Evolutionary conservation across 2,329 filamentous ascomycete species (phyloP).

Genomic region (Graphilbum sp.): DNA sequence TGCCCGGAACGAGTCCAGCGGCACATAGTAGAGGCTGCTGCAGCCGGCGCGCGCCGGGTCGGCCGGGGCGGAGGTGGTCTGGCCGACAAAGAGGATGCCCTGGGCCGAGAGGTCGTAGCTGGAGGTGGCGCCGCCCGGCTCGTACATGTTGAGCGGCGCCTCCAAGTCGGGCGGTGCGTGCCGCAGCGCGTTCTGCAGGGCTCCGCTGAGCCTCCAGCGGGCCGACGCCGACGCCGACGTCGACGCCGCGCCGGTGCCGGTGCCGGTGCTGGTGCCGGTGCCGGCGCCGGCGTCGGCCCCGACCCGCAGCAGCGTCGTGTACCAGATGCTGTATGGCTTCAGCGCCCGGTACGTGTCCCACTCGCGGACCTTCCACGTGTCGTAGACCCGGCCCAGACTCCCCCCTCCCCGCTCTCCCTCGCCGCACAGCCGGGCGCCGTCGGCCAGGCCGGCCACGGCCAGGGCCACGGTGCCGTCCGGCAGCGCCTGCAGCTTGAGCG

Average conservation of each 20-base stretch:
- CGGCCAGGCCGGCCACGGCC: slow-evolving; percentile 18
- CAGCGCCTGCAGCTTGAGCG: slow-evolving; percentile 18
- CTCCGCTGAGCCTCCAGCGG: slow-evolving; percentile 15
- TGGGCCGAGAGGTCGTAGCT: slow-evolving; percentile 18
- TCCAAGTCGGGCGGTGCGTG: slow-evolving; percentile 14
- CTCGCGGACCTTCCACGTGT: slow-evolving; percentile 17
- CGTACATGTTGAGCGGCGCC: slow-evolving; percentile 14
- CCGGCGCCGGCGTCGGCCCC: too few species aligned
- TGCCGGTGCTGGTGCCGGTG: too few species aligned
- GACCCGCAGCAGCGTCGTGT: slow-evolving; percentile 20
- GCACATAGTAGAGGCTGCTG: slow-evolving; percentile 17
- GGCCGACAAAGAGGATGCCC: slow-evolving; percentile 19
- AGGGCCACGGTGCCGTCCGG: slow-evolving; percentile 19
- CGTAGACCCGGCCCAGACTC: slow-evolving; percentile 17
- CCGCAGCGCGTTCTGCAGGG: slow-evolving; percentile 18
- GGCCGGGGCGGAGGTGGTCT: slow-evolving; percentile 8
- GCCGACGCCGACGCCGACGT: too few species aligned
- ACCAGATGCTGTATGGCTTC: slow-evolving; percentile 21
- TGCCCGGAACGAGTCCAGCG: slow-evolving; percentile 16
- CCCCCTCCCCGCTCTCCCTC: slow-evolving; percentile 8
- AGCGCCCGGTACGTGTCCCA: slow-evolving; percentile 17
- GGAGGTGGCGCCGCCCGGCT: slow-evolving; percentile 9
- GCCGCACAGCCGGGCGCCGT: slow-evolving; percentile 18
- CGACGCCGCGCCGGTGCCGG: too few species aligned
- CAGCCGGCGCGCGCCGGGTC: slow-evolving; percentile 7